Conservation (phyloP, 192 early-diverging fungal genomes). For the Coemansia asiatica region DNA sequence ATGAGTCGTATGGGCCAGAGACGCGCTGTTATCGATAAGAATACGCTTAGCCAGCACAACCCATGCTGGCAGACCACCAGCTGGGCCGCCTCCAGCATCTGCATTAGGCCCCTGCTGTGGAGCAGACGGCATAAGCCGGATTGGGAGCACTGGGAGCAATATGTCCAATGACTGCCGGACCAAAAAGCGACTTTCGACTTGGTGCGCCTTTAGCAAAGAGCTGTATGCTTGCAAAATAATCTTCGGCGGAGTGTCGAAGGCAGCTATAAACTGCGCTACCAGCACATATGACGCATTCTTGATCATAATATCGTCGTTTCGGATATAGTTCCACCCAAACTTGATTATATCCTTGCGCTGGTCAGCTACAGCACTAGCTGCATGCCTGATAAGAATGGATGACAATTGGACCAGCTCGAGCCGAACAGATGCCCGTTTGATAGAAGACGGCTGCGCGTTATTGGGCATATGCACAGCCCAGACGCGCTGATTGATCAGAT, state of each 20-base stretch:
- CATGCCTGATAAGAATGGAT: conserved; percentile 77
- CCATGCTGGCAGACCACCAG: conserved; percentile 70
- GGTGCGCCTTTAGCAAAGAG: conserved; percentile 84
- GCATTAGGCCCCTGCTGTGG: conserved; percentile 14
- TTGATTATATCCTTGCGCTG: conserved; percentile 88
- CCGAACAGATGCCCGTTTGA: conserved; percentile 59
- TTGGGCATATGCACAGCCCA: conserved; percentile 47
- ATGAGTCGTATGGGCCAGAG: conserved; percentile 81
- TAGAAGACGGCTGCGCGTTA: conserved; percentile 14
- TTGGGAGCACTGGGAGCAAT: conserved; percentile 86
- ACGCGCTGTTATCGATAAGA: conserved; percentile 92
- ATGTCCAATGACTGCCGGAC: conserved; percentile 95
- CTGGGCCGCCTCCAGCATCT: conserved; percentile 8
- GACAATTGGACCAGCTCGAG: conserved; percentile 94
- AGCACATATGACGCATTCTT: conserved; percentile 96
- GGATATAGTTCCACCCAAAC: conserved; percentile 88
- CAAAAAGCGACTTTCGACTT: conserved; percentile 80
- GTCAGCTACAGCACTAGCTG: conserved; percentile 73
- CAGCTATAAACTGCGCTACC: conserved; percentile 88
- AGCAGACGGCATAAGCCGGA: conserved; percentile 64
- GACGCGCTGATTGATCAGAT: conserved; percentile 43
- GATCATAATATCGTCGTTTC: conserved; percentile 87
- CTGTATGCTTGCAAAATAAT: conserved; percentile 87
- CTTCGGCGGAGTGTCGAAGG: conserved; percentile 87
- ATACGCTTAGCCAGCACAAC: conserved; percentile 83